Base-by-base conservation (phyloP, 192 early-diverging fungal genomes). In the Backusella tarrabulga region DNA sequence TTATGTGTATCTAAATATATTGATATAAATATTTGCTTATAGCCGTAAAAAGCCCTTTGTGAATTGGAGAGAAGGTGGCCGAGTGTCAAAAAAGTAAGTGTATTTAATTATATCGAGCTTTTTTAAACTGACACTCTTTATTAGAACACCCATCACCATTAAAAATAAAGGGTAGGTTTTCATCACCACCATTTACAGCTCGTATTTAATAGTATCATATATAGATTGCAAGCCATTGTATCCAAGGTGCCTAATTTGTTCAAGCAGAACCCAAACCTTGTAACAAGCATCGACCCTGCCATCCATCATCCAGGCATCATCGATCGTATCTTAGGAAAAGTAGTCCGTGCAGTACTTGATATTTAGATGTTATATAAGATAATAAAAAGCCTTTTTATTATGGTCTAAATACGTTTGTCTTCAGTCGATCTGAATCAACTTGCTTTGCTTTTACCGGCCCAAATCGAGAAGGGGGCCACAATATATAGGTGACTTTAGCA, bases 391-490 rank as follows among this genome's bases (percentile, higher is more conserved):
- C 11, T 26, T 12, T 63, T 29, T 63, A 29, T 63, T 23, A 56
- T 11, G 75, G 75, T 50, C 52, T 23, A 29, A 76, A 32, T 32
- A 68, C 40, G 29, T 67, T 67, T 21, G 54, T 77, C 26, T 69
- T 29, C 6, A 79, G 41, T 56, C 78, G 32, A 52, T 79, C 52
- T 17, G 36, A 21, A 21, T 54, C 54, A 1, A 71, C 4, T n/a
- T 50, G 34, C 60, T 71, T 74, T 34, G 35, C 44, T 69, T 69
- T 54, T 11, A 90, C 82, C 46, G 83, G 84, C 5, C 88, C 90
- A 77, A 93, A 87, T 67, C 92, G 81, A 72, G 85, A 84, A 32
- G 88, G 87, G 15, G 94, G 94, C 89, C 91, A 94, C 21, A 94
- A 41, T 11, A 94, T 87, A 34, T 80, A 76, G 4, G 85, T 79